Conservation (phyloP, 768 basidiomycete species). For the Leccinum subtestaceum region DNA sequence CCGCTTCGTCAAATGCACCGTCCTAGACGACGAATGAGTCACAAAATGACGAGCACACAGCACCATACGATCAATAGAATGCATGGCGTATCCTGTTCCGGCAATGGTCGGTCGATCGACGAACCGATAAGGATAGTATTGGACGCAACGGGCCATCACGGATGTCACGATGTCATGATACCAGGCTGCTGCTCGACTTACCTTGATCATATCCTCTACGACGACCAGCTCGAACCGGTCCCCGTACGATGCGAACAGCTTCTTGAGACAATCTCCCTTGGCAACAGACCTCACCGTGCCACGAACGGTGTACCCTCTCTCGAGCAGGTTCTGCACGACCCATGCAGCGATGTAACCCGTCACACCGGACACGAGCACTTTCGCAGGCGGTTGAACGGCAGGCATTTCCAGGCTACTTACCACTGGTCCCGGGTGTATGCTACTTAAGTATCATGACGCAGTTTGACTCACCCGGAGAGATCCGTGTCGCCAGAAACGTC, state of each 20-base stretch:
- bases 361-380: conserved; percentile 31
- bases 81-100: not conserved
- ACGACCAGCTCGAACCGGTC: conserved; percentile 62
- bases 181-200: conserved; percentile 22
- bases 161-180: not conserved
- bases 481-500: too few relatives aligned
- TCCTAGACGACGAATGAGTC: conserved; percentile 34
- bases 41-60: not conserved
- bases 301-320: conserved; percentile 59
- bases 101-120: not conserved
- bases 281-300: conserved; percentile 61
- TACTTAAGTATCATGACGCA: too few relatives aligned
- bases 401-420: conserved; percentile 41
- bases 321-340: conserved; percentile 54
- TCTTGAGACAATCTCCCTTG: conserved; percentile 58
- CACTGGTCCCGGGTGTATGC: too few relatives aligned
- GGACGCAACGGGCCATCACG: not conserved
- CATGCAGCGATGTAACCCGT: conserved; percentile 32
- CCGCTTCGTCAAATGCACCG: conserved; percentile 75
- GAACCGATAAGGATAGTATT: not conserved
- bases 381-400: conserved; percentile 24
- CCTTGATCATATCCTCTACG: conserved; percentile 66
- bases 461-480: too few relatives aligned
- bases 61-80: too few relatives aligned
- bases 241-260: conserved; percentile 51